Percentiles rank a stretch among this genome's conserved stretches.
Evolutionary conservation across 2,329 filamentous ascomycete genomes (phyloP).

Genomic region (Arthrobotrys entomopaga): DNA sequence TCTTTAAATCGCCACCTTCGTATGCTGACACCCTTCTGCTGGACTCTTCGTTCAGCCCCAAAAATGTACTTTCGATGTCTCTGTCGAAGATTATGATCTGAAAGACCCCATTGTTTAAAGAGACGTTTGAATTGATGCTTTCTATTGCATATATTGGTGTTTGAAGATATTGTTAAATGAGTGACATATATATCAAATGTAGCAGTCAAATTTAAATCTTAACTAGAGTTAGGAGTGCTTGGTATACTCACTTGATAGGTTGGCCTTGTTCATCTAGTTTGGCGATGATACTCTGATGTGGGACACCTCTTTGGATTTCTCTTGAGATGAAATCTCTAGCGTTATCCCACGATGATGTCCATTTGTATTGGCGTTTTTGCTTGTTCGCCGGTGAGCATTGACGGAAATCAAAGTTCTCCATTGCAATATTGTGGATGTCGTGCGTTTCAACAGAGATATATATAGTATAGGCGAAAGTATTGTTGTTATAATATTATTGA

Average conservation of each 20-base stretch:
- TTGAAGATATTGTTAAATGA: not conserved
- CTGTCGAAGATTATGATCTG: conserved; percentile 18
- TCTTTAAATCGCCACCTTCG: conserved; percentile 19
- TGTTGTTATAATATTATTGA: not conserved
- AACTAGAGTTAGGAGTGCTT: not conserved
- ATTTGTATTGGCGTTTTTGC: conserved; percentile 15
- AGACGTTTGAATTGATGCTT: conserved; percentile 24
- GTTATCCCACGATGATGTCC: conserved; percentile 15
- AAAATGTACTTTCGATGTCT: conserved; percentile 31
- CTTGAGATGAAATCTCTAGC: conserved; percentile 2
- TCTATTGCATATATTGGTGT: conserved; percentile 4
- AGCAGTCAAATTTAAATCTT: not conserved
- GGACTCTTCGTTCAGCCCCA: conserved; percentile 1
- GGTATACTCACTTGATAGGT: conserved; percentile 18
- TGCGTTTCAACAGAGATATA: not conserved
- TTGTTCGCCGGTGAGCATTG: not conserved
- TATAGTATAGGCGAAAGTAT: not conserved
- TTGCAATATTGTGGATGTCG: too few species aligned
- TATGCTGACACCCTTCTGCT: conserved; percentile 1
- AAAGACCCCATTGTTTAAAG: conserved; percentile 6
- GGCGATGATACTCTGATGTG: conserved; percentile 18
- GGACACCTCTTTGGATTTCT: conserved; percentile 10
- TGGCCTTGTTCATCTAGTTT: conserved; percentile 5
- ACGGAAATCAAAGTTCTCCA: not conserved
- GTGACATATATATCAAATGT: not conserved